A percentile compares a stretch with the other conserved stretches of the same genome.
Conservation (phyloP, 1,284 basidiomycete genomes). For the Cronartium ribicola region DNA sequence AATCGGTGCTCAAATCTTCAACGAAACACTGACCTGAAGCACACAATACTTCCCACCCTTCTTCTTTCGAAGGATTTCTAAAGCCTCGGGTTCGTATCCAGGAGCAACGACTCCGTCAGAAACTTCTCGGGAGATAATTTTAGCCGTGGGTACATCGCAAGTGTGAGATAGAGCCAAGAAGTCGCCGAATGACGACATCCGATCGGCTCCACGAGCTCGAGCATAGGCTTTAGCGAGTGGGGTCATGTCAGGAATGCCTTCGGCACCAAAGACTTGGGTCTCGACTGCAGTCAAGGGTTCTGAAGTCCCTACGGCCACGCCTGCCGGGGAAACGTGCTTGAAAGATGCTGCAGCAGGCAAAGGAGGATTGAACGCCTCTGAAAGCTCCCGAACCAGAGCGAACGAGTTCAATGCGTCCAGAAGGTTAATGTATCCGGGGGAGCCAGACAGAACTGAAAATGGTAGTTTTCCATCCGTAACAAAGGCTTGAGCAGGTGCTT, state of each 20-base stretch:
- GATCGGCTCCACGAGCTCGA: conserved; percentile 90
- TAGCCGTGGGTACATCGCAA: conserved; percentile 89
- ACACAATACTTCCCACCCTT: conserved; percentile 99
- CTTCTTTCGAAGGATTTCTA: conserved; percentile 90
- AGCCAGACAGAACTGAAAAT: conserved; percentile 73
- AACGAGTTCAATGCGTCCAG: conserved; percentile 96
- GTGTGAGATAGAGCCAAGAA: conserved; percentile 91
- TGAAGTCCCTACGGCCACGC: conserved; percentile 78
- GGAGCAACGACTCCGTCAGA: conserved; percentile 97
- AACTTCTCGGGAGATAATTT: conserved; percentile 94
- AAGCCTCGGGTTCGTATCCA: conserved; percentile 78
- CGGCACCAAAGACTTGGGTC: conserved; percentile 93
- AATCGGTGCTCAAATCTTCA: conserved; percentile 6
- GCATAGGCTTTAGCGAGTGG: conserved; percentile 90
- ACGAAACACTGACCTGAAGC: conserved; percentile 62
- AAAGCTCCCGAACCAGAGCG: conserved; percentile 90
- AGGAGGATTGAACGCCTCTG: conserved; percentile 61
- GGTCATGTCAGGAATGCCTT: conserved; percentile 82
- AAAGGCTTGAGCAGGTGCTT: conserved; percentile 96
- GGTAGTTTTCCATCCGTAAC: conserved; percentile 84
- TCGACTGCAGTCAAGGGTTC: conserved; percentile 72
- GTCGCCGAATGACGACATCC: conserved; percentile 99
- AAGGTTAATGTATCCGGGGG: conserved; percentile 99
- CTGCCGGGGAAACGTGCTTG: conserved; percentile 98
- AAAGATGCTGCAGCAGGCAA: conserved; percentile 96